A percentile compares a stretch with the other conserved stretches of the same genome.
phyloP scores from a whole-genome alignment of 2,329 filamentous ascomycete genomes.

The Stagonosporopsis chrysanthemi region DNA sequence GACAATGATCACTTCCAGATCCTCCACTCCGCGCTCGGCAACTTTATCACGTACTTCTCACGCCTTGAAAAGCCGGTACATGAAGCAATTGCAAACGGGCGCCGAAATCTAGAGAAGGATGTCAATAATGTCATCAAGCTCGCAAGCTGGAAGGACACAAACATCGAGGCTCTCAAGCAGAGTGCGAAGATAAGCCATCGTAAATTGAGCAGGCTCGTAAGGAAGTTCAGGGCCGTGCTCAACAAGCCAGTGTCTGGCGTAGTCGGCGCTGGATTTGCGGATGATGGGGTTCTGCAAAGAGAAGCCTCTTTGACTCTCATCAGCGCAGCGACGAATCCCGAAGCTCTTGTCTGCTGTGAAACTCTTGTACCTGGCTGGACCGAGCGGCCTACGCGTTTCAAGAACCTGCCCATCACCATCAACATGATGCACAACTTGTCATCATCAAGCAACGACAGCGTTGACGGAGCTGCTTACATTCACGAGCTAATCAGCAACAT shows the following conservation, averaged over 20 bases:
- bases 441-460: constrained; percentile 58
- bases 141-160: constrained; percentile 98
- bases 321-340: constrained; percentile 22
- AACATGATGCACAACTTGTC: constrained; percentile 76
- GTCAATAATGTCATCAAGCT: constrained; percentile 93
- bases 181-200: constrained; percentile 90
- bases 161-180: constrained; percentile 86
- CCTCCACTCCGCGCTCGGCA: constrained; percentile 71
- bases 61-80: constrained; percentile 73
- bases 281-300: constrained; percentile 26
- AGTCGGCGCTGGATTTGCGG: constrained; percentile 43
- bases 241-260: constrained; percentile 76
- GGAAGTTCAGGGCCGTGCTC: constrained; percentile 84
- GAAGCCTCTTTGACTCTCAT: constrained; percentile 24
- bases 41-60: constrained; percentile 78
- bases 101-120: constrained; percentile 81
- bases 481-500: constrained; percentile 74
- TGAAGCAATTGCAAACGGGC: constrained; percentile 71
- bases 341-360: constrained; percentile 32
- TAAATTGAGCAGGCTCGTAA: constrained; percentile 88
- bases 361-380: constrained; percentile 41
- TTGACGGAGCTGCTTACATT: constrained; percentile 67
- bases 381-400: constrained; percentile 68
- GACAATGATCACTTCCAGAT: constrained; percentile 60
- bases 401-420: constrained; percentile 73